Evolutionary conservation across 352 stramenopile genomes (phyloP).

Genomic region (Globisporangium barbulae): DNA sequence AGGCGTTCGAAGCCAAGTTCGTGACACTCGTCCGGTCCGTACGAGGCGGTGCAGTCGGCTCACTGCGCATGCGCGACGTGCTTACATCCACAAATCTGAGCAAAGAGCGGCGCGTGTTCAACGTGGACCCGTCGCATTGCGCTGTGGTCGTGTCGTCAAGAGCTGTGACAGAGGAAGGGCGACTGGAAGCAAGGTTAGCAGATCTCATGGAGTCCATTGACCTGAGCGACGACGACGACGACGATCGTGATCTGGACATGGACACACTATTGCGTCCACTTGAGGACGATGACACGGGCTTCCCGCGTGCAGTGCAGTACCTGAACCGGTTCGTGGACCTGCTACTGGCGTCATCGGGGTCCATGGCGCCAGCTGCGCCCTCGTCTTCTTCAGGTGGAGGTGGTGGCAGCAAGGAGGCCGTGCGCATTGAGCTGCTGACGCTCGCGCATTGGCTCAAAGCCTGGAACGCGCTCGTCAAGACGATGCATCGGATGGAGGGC

Average conservation of each 20-base stretch:
- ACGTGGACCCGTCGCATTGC: conserved; percentile 64
- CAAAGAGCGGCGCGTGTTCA: conserved; percentile 69
- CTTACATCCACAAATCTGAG: conserved; percentile 46
- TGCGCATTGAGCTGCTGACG: conserved; percentile 51
- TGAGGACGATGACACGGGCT: conserved; percentile 54
- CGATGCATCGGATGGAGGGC: conserved; percentile 47
- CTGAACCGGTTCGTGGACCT: conserved; percentile 59
- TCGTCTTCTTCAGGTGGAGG: conserved; percentile 2
- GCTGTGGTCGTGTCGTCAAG: conserved; percentile 53
- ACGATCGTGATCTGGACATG: conserved; percentile 20
- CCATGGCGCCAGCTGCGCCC: conserved; percentile 8
- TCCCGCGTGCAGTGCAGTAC: conserved; percentile 52
- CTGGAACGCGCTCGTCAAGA: conserved; percentile 57
- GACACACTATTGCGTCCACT: conserved; percentile 41
- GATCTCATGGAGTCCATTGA: conserved; percentile 44
- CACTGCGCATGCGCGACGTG: conserved; percentile 50
- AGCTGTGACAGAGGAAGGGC: conserved; percentile 26
- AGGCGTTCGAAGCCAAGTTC: conserved; percentile 55
- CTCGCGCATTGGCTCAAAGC: conserved; percentile 59
- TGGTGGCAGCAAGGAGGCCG: conserved; percentile 25
- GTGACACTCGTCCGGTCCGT: conserved; percentile 48
- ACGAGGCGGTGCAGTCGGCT: conserved; percentile 47
- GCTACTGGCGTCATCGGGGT: conserved; percentile 30
- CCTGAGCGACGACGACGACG: conserved; percentile 24
- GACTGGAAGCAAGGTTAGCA: conserved; percentile 34